Conservation (phyloP, 495 filamentous ascomycete species). For the Tuber umbilicatum region DNA sequence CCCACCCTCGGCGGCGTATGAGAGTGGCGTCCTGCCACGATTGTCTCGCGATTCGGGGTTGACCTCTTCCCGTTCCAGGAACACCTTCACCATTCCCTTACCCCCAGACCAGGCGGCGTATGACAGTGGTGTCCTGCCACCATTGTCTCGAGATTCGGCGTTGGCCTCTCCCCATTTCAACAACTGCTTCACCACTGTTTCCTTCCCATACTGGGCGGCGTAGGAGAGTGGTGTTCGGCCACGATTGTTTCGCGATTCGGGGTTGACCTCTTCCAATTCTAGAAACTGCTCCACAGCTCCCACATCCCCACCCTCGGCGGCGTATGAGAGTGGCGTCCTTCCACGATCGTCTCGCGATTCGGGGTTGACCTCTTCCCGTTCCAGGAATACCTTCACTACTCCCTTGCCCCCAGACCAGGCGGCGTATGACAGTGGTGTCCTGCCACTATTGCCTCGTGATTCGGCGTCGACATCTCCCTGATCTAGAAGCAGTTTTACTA, state of each 20-base stretch:
- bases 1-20: too few relatives aligned
- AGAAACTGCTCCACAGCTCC: constrained; percentile 35
- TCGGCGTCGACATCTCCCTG: constrained; percentile 15
- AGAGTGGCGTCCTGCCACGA: too few relatives aligned
- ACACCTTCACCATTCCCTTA: constrained; percentile 27
- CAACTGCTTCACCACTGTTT: constrained; percentile 34
- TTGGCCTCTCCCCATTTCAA: constrained; percentile 10
- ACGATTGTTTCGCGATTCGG: constrained; percentile 12
- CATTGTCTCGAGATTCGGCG: constrained; percentile 11
- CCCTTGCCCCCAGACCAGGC: constrained; percentile 36
- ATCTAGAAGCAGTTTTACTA: constrained; percentile 32
- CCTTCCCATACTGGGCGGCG: constrained; percentile 35
- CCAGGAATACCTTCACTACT: constrained; percentile 40
- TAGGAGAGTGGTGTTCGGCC: constrained; percentile 39
- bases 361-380: constrained; percentile 8
- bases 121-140: constrained; percentile 38
- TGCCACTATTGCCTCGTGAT: constrained; percentile 7
- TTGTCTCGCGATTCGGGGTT: constrained; percentile 15
- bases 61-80: constrained; percentile 33
- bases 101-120: constrained; percentile 38
- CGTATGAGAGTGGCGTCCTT: too few relatives aligned
- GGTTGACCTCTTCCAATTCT: constrained; percentile 6
- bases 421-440: constrained; percentile 34
- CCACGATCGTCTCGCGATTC: too few relatives aligned
- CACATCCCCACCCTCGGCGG: constrained; percentile 40